These are phyloP conservation scores for Fraxinus quadrangulata DNA, from an alignment of 257 asterid genomes.

Conservation along the genomic window DNA sequence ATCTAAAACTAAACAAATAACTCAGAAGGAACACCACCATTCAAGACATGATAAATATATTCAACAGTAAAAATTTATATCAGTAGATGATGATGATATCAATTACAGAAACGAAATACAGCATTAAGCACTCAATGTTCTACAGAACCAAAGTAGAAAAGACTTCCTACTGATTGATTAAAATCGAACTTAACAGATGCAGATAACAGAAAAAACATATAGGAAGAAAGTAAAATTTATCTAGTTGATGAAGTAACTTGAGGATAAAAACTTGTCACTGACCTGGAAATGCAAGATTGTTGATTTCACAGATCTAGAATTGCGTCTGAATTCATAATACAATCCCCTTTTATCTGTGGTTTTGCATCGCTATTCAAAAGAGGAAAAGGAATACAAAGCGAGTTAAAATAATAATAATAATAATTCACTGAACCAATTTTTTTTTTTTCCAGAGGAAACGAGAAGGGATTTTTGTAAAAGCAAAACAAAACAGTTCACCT, in stretches of 20 bases:
- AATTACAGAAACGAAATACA: background rate
- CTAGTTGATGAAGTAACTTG: conserved; percentile 4
- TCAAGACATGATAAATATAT: background rate
- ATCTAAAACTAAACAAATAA: background rate
- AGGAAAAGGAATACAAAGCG: background rate
- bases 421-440: background rate
- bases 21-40: background rate
- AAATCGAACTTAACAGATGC: background rate
- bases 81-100: background rate
- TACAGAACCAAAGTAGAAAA: background rate
- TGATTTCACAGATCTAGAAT: conserved; percentile 86
- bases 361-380: conserved; percentile 62
- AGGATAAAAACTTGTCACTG: conserved; percentile 16
- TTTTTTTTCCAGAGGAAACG: background rate
- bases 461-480: background rate
- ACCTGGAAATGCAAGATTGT: conserved; percentile 97
- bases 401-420: background rate
- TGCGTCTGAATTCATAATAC: conserved; percentile 70
- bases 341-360: conserved; percentile 56
- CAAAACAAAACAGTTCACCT: conserved; percentile 43
- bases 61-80: background rate
- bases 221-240: background rate
- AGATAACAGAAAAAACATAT: conserved; percentile 15
- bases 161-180: background rate
- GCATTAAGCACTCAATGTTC: background rate